Conservation (phyloP, 305 asterid species). For the Rubia peregrina region DNA sequence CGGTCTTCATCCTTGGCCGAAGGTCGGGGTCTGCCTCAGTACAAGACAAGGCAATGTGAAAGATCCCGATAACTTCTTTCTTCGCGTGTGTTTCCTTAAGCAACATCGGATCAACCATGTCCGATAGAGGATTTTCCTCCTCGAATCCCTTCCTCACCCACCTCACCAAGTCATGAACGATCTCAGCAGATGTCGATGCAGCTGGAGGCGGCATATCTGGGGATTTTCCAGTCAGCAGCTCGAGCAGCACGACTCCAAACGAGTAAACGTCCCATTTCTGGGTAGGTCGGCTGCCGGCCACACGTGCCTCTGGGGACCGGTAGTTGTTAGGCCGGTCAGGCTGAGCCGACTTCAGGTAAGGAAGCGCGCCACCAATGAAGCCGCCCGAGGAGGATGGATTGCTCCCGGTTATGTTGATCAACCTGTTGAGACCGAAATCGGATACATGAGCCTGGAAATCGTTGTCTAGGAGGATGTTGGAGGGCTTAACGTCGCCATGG, state of each 20-base stretch:
- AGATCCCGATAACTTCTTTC: conserved; percentile 73
- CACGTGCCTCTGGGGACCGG: conserved; percentile 76
- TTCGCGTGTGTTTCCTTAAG: conserved; percentile 76
- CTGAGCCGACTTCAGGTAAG: conserved; percentile 52
- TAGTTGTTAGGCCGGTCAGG: conserved; percentile 55
- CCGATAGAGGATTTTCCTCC: conserved; percentile 67
- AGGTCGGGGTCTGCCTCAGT: conserved; percentile 81
- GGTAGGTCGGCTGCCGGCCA: conserved; percentile 50
- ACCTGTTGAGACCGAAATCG: conserved; percentile 81
- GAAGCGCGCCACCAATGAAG: conserved; percentile 82
- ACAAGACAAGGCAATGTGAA: conserved; percentile 75
- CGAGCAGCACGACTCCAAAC: conserved; percentile 78
- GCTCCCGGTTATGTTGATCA: conserved; percentile 81
- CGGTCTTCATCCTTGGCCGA: conserved; percentile 83
- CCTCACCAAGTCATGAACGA: conserved; percentile 51
- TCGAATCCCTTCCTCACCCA: conserved; percentile 93
- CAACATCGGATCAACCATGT: conserved; percentile 79
- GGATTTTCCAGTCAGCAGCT: conserved; percentile 77
- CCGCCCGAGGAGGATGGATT: conserved; percentile 90
- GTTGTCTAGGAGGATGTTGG: conserved; percentile 87
- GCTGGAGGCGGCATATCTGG: conserved; percentile 69
- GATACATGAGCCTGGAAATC: conserved; percentile 65
- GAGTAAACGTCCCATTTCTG: conserved; percentile 97
- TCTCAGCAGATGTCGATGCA: conserved; percentile 57
- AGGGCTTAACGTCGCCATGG: conserved; percentile 80